Evolutionary conservation across 2,329 filamentous ascomycete species (phyloP).

Genomic region (Fusarium palustre): DNA sequence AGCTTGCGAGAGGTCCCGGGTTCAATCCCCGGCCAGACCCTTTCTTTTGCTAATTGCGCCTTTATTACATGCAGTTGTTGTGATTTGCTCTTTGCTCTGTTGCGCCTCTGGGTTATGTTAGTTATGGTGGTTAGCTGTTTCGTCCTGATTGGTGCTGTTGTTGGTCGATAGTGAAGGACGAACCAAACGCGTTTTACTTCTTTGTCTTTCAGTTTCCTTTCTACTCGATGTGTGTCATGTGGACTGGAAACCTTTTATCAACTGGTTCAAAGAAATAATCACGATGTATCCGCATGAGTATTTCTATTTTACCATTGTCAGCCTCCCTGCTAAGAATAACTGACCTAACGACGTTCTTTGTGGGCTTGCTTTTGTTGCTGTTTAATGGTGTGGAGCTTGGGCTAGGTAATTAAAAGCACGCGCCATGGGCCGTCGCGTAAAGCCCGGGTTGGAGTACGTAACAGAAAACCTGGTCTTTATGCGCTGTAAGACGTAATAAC

Average conservation of each 20-base stretch:
- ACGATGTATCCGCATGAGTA: background rate
- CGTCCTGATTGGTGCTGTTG: background rate
- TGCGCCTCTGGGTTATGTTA: background rate
- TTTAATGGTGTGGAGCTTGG: background rate
- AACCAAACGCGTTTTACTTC: background rate
- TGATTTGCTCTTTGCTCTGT: background rate
- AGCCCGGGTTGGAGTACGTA: background rate
- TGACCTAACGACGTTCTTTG: background rate
- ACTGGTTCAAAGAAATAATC: background rate
- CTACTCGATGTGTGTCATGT: background rate
- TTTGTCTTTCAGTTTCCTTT: background rate
- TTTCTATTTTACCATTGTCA: background rate
- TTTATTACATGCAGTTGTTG: too few species aligned
- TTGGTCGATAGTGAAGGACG: too few species aligned
- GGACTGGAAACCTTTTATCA: background rate
- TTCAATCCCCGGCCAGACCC: slow-evolving; percentile 61
- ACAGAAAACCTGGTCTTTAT: background rate
- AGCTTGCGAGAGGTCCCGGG: slow-evolving; percentile 59
- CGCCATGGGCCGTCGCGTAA: background rate
- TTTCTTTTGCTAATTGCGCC: background rate
- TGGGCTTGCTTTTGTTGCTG: background rate
- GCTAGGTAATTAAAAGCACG: background rate
- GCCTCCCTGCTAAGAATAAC: background rate
- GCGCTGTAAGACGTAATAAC: background rate
- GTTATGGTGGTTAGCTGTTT: background rate